A percentile compares a stretch with the other conserved stretches of the same genome.
Evolutionary conservation across 352 stramenopile genomes (phyloP).

Genomic region (Pythium plurisporium): DNA sequence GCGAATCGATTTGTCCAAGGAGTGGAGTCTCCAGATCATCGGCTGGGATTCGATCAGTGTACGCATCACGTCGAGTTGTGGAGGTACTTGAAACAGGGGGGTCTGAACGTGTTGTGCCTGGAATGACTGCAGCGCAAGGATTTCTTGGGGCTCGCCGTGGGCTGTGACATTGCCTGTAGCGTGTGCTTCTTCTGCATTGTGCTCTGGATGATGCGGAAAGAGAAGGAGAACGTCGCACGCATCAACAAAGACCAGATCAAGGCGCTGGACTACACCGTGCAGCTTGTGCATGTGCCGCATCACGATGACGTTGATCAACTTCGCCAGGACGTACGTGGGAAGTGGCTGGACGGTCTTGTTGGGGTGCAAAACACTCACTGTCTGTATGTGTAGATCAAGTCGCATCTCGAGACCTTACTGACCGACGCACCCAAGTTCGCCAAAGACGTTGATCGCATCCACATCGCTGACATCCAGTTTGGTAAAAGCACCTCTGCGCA

Average conservation of each 20-base stretch:
- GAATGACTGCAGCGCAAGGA: constrained; percentile 62
- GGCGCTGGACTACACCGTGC: constrained; percentile 72
- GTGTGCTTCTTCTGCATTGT: constrained; percentile 63
- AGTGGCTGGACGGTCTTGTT: too few species aligned
- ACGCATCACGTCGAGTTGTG: too few species aligned
- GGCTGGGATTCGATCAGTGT: constrained; percentile 77
- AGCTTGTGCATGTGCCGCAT: constrained; percentile 56
- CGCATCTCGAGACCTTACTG: constrained; percentile 60
- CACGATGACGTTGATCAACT: constrained; percentile 62
- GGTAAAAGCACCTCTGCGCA: constrained; percentile 61
- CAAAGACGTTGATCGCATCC: constrained; percentile 51
- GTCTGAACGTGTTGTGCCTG: too few species aligned
- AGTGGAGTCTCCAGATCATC: constrained; percentile 73
- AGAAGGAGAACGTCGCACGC: constrained; percentile 51
- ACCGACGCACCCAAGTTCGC: constrained; percentile 47
- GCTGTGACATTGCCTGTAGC: constrained; percentile 64
- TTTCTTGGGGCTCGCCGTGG: constrained; percentile 65
- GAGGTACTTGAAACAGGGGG: background rate
- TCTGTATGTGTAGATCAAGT: constrained; percentile 37
- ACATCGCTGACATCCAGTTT: constrained; percentile 77
- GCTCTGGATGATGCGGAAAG: constrained; percentile 68
- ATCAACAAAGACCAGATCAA: constrained; percentile 67
- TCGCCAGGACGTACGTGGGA: constrained; percentile 42
- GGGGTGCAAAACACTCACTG: background rate
- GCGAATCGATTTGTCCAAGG: constrained; percentile 62